These are phyloP conservation scores for Populus simonii DNA, from an alignment of 345 rosid genomes.

Conservation along the genomic window DNA sequence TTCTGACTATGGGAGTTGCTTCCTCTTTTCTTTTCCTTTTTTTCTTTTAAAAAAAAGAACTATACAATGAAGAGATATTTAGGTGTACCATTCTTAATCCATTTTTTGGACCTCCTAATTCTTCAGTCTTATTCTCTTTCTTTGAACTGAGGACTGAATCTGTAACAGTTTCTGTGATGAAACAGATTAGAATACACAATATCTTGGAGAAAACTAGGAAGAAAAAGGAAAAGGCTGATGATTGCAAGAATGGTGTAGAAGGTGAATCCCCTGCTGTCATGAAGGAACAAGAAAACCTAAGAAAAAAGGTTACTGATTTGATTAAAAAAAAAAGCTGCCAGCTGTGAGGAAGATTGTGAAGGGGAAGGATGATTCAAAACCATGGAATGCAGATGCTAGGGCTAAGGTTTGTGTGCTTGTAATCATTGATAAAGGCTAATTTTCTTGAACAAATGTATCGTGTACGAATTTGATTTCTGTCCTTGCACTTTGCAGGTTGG, in stretches of 20 bases:
- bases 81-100: constrained; percentile 9
- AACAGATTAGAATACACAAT: constrained; percentile 65
- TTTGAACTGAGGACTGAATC: constrained; percentile 5
- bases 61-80: not conserved
- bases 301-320: constrained; percentile 67
- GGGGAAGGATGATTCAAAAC: constrained; percentile 57
- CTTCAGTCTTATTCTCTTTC: not conserved
- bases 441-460: not conserved
- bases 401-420: constrained; percentile 65
- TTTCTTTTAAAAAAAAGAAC: not conserved
- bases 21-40: not conserved
- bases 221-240: constrained; percentile 49
- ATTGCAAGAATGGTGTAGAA: constrained; percentile 35
- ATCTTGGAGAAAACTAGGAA: constrained; percentile 77
- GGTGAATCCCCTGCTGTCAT: constrained; percentile 37
- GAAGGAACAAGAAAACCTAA: constrained; percentile 59
- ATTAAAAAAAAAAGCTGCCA: constrained; percentile 72
- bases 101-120: not conserved
- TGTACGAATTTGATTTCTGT: constrained; percentile 9
- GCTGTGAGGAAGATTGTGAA: constrained; percentile 79
- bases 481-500: constrained; percentile 64
- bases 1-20: not conserved
- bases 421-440: constrained; percentile 2
- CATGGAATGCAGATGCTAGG: constrained; percentile 69
- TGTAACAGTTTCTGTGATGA: constrained; percentile 16